Evolutionary conservation across 2,329 filamentous ascomycete genomes (phyloP).

Genomic region (Diplodia seriata): DNA sequence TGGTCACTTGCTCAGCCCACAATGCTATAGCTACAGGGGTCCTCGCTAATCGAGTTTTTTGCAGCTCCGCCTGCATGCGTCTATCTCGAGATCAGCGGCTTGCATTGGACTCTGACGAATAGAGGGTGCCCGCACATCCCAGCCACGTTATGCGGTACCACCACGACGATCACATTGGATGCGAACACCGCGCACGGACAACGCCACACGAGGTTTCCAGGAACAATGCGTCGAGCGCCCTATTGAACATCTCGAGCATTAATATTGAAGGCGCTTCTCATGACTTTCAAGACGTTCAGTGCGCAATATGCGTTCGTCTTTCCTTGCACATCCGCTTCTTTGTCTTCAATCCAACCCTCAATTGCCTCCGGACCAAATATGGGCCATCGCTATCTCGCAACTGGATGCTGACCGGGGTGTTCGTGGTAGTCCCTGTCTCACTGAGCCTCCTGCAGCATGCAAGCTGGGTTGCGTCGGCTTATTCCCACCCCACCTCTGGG

Average conservation of each 20-base stretch:
- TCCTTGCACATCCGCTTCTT: too few relatives aligned
- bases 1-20: conserved; percentile 24
- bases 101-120: conserved; percentile 17
- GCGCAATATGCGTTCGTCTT: not conserved
- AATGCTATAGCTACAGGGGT: conserved; percentile 7
- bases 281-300: not conserved
- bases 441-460: conserved; percentile 20
- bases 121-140: not conserved
- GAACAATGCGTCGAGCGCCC: conserved; percentile 13
- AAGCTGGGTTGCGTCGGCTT: conserved; percentile 13
- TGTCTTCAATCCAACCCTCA: not conserved
- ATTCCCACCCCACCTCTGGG: conserved; percentile 1
- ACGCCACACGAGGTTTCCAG: not conserved
- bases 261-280: conserved; percentile 13
- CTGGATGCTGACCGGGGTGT: not conserved
- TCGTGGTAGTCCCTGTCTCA: conserved; percentile 3
- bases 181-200: conserved; percentile 26
- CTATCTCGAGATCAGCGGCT: conserved; percentile 10
- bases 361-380: not conserved
- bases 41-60: not conserved
- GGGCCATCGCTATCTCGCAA: not conserved
- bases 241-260: conserved; percentile 7
- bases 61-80: conserved; percentile 4
- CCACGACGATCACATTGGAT: conserved; percentile 19
- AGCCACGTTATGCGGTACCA: conserved; percentile 29